Evolutionary conservation across 1,139 yeast genomes (phyloP), one percentile per base, ranked within the genome.

Genomic region (Debaryomyces coudertii): DNA sequence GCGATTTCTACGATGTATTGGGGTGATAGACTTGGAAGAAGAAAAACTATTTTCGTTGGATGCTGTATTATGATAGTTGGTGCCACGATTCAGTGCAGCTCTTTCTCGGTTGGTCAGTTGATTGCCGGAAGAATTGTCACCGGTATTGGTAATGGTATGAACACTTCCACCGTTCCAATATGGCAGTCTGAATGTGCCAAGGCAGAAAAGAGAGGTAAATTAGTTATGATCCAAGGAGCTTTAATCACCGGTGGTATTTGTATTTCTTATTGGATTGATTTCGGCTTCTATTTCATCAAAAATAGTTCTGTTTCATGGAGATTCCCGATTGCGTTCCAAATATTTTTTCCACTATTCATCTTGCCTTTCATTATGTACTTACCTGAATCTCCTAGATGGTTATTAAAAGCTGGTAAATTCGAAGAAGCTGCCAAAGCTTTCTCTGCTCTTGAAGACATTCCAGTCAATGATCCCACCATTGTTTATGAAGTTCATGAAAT

Each of bases 311-410:
- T 62, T 4, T 54, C 65, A 2, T 76, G 79, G 76, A 67, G 81
- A 55, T 73, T 76, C 46, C 82, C 82, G 5, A 61, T 77, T 36
- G 81, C 78, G 2, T 72, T 77, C 60, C 76, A 71, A 53, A 60
- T 67, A 45, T 46, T 70, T 33, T 72, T 72, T 59, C 74, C 76
- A 4, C 16, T 69, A 5, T 30, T 60, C 11, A 60, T 65, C 37
- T 51, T 70, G 9, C 58, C 61, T 18, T 56, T 65, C 22, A 57
- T 68, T 31, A 57, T 69, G 45, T 55, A 60, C 46, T 62, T 74
- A 24, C 83, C 83, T 2, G 82, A 78, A 61, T 73, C 80, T 6
- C 82, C 82, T 7, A 68, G 81, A 55, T 76, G 79, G 78, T 62
- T 76, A 44, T 57, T 76, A 27, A 62, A 66, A 40, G 62, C 63